Evolutionary conservation across 768 basidiomycete genomes (phyloP).

Genomic region (Hirschioporus abietinus): DNA sequence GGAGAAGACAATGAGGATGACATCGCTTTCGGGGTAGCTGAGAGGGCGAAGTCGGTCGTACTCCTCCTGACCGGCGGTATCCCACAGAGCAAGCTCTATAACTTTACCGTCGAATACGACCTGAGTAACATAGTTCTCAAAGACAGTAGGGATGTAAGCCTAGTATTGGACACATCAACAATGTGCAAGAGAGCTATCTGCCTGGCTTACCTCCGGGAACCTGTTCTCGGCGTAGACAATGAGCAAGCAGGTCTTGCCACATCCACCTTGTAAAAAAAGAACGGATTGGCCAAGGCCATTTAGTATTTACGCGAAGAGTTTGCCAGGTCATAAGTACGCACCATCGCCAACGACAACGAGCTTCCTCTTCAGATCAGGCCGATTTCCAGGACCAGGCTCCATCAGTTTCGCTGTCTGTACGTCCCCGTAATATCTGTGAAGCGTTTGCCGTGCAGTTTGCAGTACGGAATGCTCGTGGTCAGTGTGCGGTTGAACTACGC

Average conservation of each 20-base stretch:
- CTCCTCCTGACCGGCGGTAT: conserved; percentile 96
- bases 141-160: conserved; percentile 92
- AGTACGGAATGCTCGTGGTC: no score
- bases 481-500: no score
- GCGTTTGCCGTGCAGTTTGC: no score
- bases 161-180: conserved; percentile 23
- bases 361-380: conserved; percentile 82
- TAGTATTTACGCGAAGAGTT: conserved; percentile 9
- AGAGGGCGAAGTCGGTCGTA: conserved; percentile 86
- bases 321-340: conserved; percentile 34
- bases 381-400: conserved; percentile 26
- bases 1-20: conserved; percentile 92
- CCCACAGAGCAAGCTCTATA: conserved; percentile 96
- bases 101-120: conserved; percentile 83
- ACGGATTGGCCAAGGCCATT: neutral
- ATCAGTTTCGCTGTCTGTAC: neutral
- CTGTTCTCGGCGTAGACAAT: conserved; percentile 96
- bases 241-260: conserved; percentile 91
- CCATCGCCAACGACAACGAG: conserved; percentile 88
- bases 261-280: conserved; percentile 51
- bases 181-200: neutral
- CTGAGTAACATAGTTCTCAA: conserved; percentile 90
- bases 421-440: neutral
- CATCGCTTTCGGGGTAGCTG: conserved; percentile 84
- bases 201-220: conserved; percentile 79